Evolutionary conservation across 306 rosid genomes (phyloP), one percentile per base, ranked within the genome.

Genomic region (Cucumis sativus): DNA sequence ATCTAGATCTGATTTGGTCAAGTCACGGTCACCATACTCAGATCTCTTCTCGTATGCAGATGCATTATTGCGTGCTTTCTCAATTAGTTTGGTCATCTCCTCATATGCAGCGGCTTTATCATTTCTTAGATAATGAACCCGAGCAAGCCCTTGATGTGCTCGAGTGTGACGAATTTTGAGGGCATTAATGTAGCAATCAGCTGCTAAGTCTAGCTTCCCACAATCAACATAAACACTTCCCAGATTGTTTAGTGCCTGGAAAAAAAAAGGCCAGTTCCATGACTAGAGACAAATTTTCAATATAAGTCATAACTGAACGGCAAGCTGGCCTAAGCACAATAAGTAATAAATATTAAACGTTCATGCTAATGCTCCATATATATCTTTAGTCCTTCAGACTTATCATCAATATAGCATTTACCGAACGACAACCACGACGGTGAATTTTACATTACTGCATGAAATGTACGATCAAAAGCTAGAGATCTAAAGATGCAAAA

Each of bases 91-190:
- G 79, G 89, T 91, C 98, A 91, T 93, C 84, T 93, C 98, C 59
- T 87, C 90, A 60, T 88, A 93, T 3, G 98, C 98, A 60, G 89
- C 89, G 70, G 81, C 54, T 84, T 86, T 93, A 10, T 88, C 84
- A 51, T 89, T 86, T 80, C 83, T 85, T 0, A 91, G 88, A 86
- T 54, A 91, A 87, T 88, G 89, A 81, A 93, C 98, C 85, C 97
- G 95, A 49, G 98, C 98, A 77, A 93, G 97, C 57, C 97, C 98
- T 83, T 93, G 97, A 83, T 93, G 97, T 6, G 98, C 98, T 66
- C 98, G 96, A 35, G 97, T 88, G 80, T 93, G 98, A 81, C 86
- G 90, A 81, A 93, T 89, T 60, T 91, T 84, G 25, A 93, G 97
- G 84, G 98, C 98, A 84, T 86, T 91, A 45, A 84, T 87, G 82